A percentile compares a stretch with the other conserved stretches of the same genome.
Conservation (phyloP, 805 yeast species). For the Candida nemodendra region DNA sequence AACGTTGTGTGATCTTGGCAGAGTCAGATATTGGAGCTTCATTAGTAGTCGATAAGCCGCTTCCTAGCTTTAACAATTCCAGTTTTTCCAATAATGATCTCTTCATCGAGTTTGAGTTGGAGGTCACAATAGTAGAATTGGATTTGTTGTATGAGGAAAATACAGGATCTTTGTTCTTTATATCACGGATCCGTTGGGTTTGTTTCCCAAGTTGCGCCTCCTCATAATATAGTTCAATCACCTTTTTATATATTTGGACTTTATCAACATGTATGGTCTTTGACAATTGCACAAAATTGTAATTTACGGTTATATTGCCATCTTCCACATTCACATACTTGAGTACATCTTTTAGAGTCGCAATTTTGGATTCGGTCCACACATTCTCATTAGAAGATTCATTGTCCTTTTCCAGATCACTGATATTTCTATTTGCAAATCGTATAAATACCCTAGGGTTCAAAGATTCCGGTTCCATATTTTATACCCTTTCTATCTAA, state of each 20-base stretch:
- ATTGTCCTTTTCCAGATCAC: not conserved
- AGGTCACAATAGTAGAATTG: conserved; percentile 9
- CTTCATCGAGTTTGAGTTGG: conserved; percentile 9
- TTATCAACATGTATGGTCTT: conserved; percentile 13
- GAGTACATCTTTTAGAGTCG: conserved; percentile 12
- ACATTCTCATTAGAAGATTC: not conserved
- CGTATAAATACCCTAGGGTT: conserved; percentile 7
- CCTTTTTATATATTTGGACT: conserved; percentile 18
- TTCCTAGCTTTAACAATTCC: conserved; percentile 17
- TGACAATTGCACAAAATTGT: conserved; percentile 23
- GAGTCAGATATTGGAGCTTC: too few species aligned
- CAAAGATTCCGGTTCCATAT: too few species aligned
- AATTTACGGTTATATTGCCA: conserved; percentile 16
- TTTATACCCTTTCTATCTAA: too few species aligned
- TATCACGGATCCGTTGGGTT: not conserved
- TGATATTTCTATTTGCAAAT: conserved; percentile 3
- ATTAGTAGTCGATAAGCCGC: conserved; percentile 4
- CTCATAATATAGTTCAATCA: conserved; percentile 24
- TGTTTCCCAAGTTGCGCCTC: conserved; percentile 1
- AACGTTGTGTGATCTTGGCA: too few species aligned
- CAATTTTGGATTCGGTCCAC: conserved; percentile 21
- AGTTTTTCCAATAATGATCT: conserved; percentile 12
- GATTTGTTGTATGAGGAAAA: conserved; percentile 3
- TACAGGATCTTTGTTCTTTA: not conserved
- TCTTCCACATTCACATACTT: conserved; percentile 14